phyloP scores from a whole-genome alignment of 2,329 filamentous ascomycete species.

The Boeremia exigua region DNA sequence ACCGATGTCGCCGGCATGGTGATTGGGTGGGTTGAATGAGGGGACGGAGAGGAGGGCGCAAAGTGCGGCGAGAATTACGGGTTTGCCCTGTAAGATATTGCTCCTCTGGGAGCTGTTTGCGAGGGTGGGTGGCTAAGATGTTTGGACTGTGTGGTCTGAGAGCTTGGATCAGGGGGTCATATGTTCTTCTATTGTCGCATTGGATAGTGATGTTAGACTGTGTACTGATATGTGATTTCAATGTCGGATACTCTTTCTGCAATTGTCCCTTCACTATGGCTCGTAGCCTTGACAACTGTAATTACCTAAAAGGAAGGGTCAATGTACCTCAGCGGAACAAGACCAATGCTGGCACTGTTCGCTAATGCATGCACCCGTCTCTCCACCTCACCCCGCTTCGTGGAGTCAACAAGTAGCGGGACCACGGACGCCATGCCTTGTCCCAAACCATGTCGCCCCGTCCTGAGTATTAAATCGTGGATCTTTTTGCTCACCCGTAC shows the following conservation, averaged over 20 bases:
- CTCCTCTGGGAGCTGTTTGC: neutral
- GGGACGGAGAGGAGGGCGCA: neutral
- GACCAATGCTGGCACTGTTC: neutral
- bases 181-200: too few relatives aligned
- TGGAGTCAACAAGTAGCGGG: neutral
- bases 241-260: too few relatives aligned
- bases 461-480: neutral
- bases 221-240: too few relatives aligned
- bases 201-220: too few relatives aligned
- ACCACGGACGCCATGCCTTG: neutral
- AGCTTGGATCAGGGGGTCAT: neutral
- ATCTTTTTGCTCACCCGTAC: neutral
- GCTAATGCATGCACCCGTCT: neutral
- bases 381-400: slow-evolving; percentile 1
- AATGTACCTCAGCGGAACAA: neutral
- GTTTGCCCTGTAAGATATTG: slow-evolving; percentile 1
- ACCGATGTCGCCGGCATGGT: slow-evolving; percentile 4
- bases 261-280: too few relatives aligned
- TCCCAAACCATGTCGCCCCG: neutral
- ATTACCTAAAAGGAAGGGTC: neutral
- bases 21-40: neutral
- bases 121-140: neutral
- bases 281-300: too few relatives aligned
- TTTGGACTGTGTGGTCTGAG: neutral
- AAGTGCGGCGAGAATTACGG: neutral